Percentiles rank a stretch among this genome's conserved stretches.
phyloP scores from a whole-genome alignment of 2,329 filamentous ascomycete genomes.

The Passalora sequoiae region DNA sequence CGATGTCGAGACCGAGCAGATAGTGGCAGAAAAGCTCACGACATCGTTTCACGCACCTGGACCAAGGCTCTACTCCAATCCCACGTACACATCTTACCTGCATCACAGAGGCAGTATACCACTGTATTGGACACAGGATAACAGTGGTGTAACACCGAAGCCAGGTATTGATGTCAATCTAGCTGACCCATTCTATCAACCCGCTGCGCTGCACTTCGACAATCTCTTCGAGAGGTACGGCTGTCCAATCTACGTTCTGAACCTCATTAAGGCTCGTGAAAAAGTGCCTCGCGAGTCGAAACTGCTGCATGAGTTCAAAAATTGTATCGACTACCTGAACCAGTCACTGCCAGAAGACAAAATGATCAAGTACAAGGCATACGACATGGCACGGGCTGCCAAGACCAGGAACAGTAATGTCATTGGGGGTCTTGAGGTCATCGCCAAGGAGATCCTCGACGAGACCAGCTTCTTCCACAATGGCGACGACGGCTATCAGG shows the following conservation, averaged over 20 bases:
- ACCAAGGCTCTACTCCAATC: constrained; percentile 76
- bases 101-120: constrained; percentile 97
- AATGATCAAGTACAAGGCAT: constrained; percentile 88
- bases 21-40: constrained; percentile 87
- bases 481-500: constrained; percentile 63
- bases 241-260: constrained; percentile 83
- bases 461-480: constrained; percentile 95
- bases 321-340: constrained; percentile 85
- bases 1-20: constrained; percentile 97
- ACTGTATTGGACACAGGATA: constrained; percentile 95
- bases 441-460: constrained; percentile 79
- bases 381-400: constrained; percentile 95
- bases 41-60: constrained; percentile 94
- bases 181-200: constrained; percentile 92
- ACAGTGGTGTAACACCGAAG: constrained; percentile 88
- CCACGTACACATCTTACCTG: constrained; percentile 91
- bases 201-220: constrained; percentile 90
- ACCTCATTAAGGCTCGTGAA: constrained; percentile 81
- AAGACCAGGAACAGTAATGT: constrained; percentile 90
- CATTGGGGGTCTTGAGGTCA: constrained; percentile 82
- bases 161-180: constrained; percentile 93
- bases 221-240: constrained; percentile 91
- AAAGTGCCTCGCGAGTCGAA: constrained; percentile 88
- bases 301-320: constrained; percentile 77
- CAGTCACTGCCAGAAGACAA: constrained; percentile 80